phyloP scores from a whole-genome alignment of 176 grass and related monocot species.

The Paspalum vaginatum region DNA sequence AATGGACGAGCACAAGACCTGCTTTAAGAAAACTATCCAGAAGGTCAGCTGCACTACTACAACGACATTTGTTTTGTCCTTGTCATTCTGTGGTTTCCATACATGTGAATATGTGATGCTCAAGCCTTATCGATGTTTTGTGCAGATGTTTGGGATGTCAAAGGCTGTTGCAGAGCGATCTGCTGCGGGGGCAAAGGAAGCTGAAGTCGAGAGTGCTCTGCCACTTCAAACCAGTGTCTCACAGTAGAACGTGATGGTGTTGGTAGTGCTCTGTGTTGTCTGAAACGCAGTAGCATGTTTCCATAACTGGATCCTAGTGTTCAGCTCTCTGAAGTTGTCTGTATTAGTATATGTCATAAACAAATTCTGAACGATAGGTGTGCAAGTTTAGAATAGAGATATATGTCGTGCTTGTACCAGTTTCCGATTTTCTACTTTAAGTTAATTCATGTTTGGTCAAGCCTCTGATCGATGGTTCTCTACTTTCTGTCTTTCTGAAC shows the following conservation, averaged over 20 bases:
- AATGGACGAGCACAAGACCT: conserved; percentile 96
- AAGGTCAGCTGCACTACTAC: conserved; percentile 53
- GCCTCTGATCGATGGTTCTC: too few relatives aligned
- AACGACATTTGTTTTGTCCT: background rate
- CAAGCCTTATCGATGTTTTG: background rate
- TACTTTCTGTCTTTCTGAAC: too few relatives aligned
- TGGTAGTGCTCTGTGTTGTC: background rate
- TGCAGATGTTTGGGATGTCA: conserved; percentile 96
- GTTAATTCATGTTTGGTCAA: too few relatives aligned
- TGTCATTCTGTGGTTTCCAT: background rate
- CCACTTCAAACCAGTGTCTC: conserved; percentile 86
- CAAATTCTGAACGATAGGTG: too few relatives aligned
- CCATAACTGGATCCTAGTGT: background rate
- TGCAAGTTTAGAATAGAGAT: too few relatives aligned
- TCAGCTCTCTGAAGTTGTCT: background rate
- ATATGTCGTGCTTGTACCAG: too few relatives aligned
- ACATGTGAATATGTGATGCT: background rate
- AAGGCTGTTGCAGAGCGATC: conserved; percentile 71
- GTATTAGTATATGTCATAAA: background rate
- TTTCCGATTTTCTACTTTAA: too few relatives aligned
- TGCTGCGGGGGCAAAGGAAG: conserved; percentile 46
- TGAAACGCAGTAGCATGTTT: background rate
- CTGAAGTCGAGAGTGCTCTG: conserved; percentile 70
- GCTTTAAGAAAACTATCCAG: conserved; percentile 84
- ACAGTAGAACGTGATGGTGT: conserved; percentile 39